Percentiles rank a stretch among this genome's conserved stretches.
phyloP scores from a whole-genome alignment of 1,284 basidiomycete species.

The Leccinum fallax region DNA sequence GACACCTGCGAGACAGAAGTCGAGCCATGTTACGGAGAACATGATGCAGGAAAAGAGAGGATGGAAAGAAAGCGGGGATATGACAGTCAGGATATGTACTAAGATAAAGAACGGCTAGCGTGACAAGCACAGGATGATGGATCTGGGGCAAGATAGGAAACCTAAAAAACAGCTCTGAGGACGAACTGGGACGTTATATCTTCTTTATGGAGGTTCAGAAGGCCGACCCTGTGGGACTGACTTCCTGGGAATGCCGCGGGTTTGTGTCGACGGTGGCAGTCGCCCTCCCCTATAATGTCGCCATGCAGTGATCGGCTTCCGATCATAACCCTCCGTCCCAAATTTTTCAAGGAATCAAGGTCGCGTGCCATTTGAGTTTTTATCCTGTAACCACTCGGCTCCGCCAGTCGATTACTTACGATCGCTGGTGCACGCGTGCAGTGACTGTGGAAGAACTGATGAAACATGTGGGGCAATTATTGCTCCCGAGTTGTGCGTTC shows the following conservation, averaged over 20 bases:
- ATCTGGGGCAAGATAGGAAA: slow-evolving; percentile 4
- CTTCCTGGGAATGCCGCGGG: slow-evolving; percentile 25
- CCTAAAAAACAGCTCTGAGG: neutral
- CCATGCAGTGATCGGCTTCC: slow-evolving; percentile 6
- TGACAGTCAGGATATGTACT: neutral
- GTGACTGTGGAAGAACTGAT: neutral
- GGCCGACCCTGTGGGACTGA: slow-evolving; percentile 10
- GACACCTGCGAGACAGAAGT: slow-evolving; percentile 34
- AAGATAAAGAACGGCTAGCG: slow-evolving; percentile 17
- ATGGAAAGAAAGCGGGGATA: neutral
- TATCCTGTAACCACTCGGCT: neutral
- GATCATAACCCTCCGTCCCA: neutral
- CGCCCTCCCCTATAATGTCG: slow-evolving; percentile 9
- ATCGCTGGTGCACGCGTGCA: neutral
- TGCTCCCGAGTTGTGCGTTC: neutral
- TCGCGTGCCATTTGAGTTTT: neutral
- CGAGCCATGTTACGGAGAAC: slow-evolving; percentile 34
- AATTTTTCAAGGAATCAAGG: neutral
- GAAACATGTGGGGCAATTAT: neutral
- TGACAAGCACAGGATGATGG: neutral
- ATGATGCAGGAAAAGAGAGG: slow-evolving; percentile 11
- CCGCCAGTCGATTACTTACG: neutral
- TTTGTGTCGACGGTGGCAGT: slow-evolving; percentile 12
- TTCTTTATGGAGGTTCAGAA: slow-evolving; percentile 20
- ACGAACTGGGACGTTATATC: slow-evolving; percentile 19